These are phyloP conservation scores for Plasmodium sp. DNA, from an alignment of 169 alveolate genomes.

Conservation along the genomic window DNA sequence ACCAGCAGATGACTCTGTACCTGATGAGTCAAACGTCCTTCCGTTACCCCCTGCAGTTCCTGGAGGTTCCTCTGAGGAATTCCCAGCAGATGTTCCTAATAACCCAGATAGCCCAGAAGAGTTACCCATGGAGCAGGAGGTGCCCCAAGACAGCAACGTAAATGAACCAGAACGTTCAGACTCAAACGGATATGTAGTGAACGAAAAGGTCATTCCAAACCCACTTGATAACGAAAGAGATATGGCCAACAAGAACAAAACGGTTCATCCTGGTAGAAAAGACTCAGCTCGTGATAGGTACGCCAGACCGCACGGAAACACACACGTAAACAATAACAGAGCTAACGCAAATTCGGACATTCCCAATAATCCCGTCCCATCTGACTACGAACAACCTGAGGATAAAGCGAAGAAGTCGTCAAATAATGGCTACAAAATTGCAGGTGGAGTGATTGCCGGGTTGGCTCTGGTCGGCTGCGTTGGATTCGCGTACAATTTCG, in stretches of 20 bases:
- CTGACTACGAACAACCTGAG: background rate
- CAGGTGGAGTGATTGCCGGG: slow-evolving; percentile 72
- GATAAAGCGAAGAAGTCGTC: background rate
- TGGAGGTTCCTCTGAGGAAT: background rate
- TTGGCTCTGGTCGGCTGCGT: slow-evolving; percentile 46
- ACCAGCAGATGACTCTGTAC: background rate
- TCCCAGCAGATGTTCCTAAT: background rate
- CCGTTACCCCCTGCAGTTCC: background rate
- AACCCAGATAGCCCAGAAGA: background rate
- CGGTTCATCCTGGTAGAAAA: background rate
- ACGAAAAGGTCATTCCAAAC: background rate
- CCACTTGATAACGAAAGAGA: background rate
- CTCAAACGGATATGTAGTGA: background rate
- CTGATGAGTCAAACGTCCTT: background rate
- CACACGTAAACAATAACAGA: background rate
- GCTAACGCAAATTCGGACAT: background rate
- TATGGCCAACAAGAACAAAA: background rate
- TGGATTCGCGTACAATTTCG: slow-evolving; percentile 45
- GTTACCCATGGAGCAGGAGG: background rate
- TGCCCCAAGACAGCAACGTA: background rate
- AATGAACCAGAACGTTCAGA: background rate
- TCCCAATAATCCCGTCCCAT: background rate
- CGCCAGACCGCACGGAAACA: background rate
- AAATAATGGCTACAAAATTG: slow-evolving; percentile 60
- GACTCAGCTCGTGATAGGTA: background rate